Conservation (phyloP, 805 yeast genomes). For the Saccharomycopsis sp. region DNA sequence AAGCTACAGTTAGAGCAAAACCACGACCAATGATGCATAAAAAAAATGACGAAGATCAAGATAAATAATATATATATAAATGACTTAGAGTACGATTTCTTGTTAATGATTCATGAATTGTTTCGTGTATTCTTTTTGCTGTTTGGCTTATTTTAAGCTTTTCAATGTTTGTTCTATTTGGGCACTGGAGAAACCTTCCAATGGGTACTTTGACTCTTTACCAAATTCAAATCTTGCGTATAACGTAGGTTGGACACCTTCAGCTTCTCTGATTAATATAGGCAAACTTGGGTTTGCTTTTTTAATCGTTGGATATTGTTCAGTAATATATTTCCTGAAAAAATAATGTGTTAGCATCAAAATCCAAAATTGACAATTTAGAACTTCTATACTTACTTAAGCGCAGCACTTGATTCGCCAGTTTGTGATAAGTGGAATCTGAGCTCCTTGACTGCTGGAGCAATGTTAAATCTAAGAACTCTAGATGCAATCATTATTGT, state of each 20-base stretch:
- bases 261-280: slow-evolving; percentile 70
- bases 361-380: neutral
- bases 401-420: slow-evolving; percentile 61
- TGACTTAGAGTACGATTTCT: neutral
- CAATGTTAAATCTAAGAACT: slow-evolving; percentile 30
- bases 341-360: neutral
- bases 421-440: slow-evolving; percentile 77
- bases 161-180: slow-evolving; percentile 26
- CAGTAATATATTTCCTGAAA: slow-evolving; percentile 50
- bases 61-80: no score
- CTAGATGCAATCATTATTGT: slow-evolving; percentile 33
- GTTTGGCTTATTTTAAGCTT: slow-evolving; percentile 18
- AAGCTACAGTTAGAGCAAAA: slow-evolving; percentile 36
- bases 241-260: slow-evolving; percentile 64
- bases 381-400: slow-evolving; percentile 36
- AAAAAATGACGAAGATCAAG: slow-evolving; percentile 4
- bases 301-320: slow-evolving; percentile 58
- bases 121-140: no score
- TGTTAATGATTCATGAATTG: neutral
- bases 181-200: slow-evolving; percentile 30
- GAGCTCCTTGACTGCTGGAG: slow-evolving; percentile 60
- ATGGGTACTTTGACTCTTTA: slow-evolving; percentile 29
- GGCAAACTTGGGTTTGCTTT: slow-evolving; percentile 62
- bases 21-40: slow-evolving; percentile 16
- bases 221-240: slow-evolving; percentile 60